Base-by-base conservation (phyloP, 257 asterid genomes). In the Jacaranda mimosifolia region DNA sequence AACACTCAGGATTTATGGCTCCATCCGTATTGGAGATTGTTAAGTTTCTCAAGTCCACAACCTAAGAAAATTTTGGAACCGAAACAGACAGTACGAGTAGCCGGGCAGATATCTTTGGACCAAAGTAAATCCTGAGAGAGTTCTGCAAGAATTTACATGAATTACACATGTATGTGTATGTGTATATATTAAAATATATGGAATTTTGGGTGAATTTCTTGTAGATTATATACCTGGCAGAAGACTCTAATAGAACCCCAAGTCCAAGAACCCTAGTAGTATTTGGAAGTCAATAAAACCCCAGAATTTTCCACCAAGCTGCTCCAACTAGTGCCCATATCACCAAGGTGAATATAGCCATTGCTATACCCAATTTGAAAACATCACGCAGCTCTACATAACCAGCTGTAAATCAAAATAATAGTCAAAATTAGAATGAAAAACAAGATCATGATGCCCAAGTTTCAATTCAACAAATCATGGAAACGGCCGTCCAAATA, bases 251-350 rank as follows among this genome's bases (percentile, higher is more conserved):
- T 53, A 53, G n/a, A n/a, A 53, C 6, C 5, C 4, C 18, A 53
- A n/a, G 9, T 21, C 32, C 5, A 77, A 18, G 43, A 53, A 15
- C 15, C 64, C 2, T 39, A 13, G 32, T 66, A 1, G 46, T 59
- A n/a, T 53, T 53, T 53, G 60, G 57, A 66, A 39, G 35, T 82
- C 82, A 89, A 77, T 85, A 89, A 77, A 89, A 83, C 18, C 87
- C 85, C 74, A 89, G 69, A 74, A 87, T 63, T 74, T 89, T 89
- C 92, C 91, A 89, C 94, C 94, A 89, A 40, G 72, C 81, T 45
- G 90, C 90, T 79, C 89, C 89, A 17, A 63, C n/a, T 63, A 84
- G 69, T 40, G 70, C 79, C 94, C 94, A 89, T 3, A 79, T 72
- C 9, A 76, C 77, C 56, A 89, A 63, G 73, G 88, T 89, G 40